Evolutionary conservation across 169 alveolate species (phyloP), one percentile per base, ranked within the genome.

Genomic region (Eimeria acervulina): DNA sequence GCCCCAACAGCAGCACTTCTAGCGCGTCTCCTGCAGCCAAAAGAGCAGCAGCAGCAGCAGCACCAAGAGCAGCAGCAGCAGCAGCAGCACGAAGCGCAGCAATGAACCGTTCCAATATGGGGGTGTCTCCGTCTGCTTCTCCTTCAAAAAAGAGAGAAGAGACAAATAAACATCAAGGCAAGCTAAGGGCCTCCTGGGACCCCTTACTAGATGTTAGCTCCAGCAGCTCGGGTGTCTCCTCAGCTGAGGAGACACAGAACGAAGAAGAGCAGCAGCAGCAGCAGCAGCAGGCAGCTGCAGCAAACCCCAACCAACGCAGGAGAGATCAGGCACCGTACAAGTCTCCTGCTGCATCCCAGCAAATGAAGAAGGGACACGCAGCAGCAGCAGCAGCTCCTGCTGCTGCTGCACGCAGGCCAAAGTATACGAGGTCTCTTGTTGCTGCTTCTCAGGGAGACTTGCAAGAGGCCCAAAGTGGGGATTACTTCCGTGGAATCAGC

Each of bases 191-290:
- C 90, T 80, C 68, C 7, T 80, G 90, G 90, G 70, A 44, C 8
- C 13, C 90, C 38, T n/a, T 44, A 17, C 13, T 80, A 59, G 70
- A 44, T 44, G 17, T 42, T 4, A 21, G 70, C 40, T 40, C 90
- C 70, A 59, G 51, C 90, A 47, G 90, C 90, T 80, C 90, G 26
- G 90, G 68, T 26, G n/a, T 17, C 90, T 80, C 90, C 19, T 80
- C 90, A n/a, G 40, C 17, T n/a, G 44, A 66, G 78, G 78, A 33
- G 78, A 33, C 78, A n/a, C 78, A 38, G 19, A 10, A 28, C 33
- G 85, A 19, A 74, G 33, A 40, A n/a, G n/a, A n/a, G n/a, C n/a
- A n/a, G n/a, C n/a, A n/a, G n/a, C n/a, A n/a, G n/a, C n/a, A n/a
- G n/a, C n/a, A n/a, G n/a, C n/a, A n/a, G n/a, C n/a, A n/a, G n/a